Base-by-base conservation (phyloP, 192 early-diverging fungal genomes). In the Umbelopsis ramanniana region DNA sequence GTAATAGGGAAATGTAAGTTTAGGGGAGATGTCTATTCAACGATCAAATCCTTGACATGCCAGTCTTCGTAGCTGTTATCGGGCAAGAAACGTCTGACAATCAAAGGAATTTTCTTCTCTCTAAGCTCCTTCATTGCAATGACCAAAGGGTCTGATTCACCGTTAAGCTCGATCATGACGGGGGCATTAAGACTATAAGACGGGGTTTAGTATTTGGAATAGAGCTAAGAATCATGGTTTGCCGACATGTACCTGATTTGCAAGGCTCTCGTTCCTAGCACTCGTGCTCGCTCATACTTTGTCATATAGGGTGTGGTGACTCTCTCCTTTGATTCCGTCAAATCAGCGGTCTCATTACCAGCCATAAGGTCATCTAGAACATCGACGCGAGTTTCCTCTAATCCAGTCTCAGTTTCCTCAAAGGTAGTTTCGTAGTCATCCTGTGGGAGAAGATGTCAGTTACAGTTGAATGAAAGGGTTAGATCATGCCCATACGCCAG, bases 231-330 rank as follows among this genome's bases (percentile, higher is more conserved):
- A n/a, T 5, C 53, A 29, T 37, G 46, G n/a, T 1, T 50, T 35
- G 9, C 52, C 40, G 11, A 66, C 17, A 68, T 52, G 29, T 84
- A 88, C 87, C 87, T 89, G 73, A 99, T 95, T 79, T 99, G 96
- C 74, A 98, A 88, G 5, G 97, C 97, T 29, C 97, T 89, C 12
- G 96, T 95, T 47, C 94, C 94, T 46, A 96, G 81, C 68, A 95
- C 87, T 76, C 93, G 87, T 53, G 94, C 92, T 54, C 93, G 91
- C 82, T 99, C 97, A 84, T 99, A 99, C 78, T 97, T 98, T 66
- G 97, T 99, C 94, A 99, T 95, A 81, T 97, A 99, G 37, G 97
- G 96, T 24, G 97, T 98, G 12, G 97, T 98, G 60, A 93, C 90
- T 72, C 91, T 91, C 75, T 95, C 94, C 76, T 91, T 91, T n/a